These are phyloP conservation scores for Chrysosporium queenslandicum DNA, from an alignment of 2,329 filamentous ascomycete species.

Conservation along the genomic window DNA sequence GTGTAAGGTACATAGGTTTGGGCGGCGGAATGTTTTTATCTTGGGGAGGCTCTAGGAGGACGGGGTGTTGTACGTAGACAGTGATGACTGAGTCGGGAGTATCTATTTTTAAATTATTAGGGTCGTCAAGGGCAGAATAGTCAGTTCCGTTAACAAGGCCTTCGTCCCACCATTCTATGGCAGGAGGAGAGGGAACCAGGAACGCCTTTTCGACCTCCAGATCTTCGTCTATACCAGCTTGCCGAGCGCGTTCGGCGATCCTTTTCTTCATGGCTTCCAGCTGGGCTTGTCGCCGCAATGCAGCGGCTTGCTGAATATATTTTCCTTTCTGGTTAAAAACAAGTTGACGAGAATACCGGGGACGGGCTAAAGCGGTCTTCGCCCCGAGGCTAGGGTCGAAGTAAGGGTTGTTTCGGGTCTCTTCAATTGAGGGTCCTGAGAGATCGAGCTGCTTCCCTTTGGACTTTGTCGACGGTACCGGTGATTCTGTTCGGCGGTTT, in stretches of 20 bases:
- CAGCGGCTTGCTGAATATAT: slow-evolving; percentile 90
- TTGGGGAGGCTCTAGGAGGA: slow-evolving; percentile 81
- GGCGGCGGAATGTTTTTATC: slow-evolving; percentile 68
- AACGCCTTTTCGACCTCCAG: slow-evolving; percentile 82
- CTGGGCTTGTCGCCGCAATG: slow-evolving; percentile 73
- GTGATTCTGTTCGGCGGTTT: slow-evolving; percentile 44
- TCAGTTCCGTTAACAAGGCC: slow-evolving; percentile 64
- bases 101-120: slow-evolving; percentile 59
- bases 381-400: slow-evolving; percentile 60
- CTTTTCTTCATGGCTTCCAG: slow-evolving; percentile 91
- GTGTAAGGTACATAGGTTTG: slow-evolving; percentile 87
- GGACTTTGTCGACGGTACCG: slow-evolving; percentile 27
- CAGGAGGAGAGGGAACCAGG: slow-evolving; percentile 70
- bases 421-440: slow-evolving; percentile 48
- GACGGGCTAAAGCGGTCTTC: slow-evolving; percentile 49
- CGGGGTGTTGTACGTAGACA: slow-evolving; percentile 82
- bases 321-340: slow-evolving; percentile 94
- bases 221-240: slow-evolving; percentile 89
- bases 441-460: slow-evolving; percentile 46
- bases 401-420: slow-evolving; percentile 65
- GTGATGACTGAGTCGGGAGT: slow-evolving; percentile 80
- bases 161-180: slow-evolving; percentile 97
- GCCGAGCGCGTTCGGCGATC: slow-evolving; percentile 76
- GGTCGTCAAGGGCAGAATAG: slow-evolving; percentile 61
- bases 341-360: slow-evolving; percentile 63